These are phyloP conservation scores for Penicillium desertorum DNA, from an alignment of 495 filamentous ascomycete species.

Conservation along the genomic window DNA sequence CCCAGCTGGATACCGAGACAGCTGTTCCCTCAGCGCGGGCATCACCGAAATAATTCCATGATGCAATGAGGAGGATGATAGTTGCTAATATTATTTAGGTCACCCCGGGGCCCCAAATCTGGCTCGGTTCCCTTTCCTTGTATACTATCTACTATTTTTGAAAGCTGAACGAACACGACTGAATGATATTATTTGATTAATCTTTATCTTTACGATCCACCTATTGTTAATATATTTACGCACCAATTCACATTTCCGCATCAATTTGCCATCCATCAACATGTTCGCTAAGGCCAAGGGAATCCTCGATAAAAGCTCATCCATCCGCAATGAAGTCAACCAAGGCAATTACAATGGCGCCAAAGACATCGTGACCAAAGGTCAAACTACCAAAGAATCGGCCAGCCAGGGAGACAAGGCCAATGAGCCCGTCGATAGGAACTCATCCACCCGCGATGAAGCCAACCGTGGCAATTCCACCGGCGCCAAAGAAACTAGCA, in stretches of 20 bases:
- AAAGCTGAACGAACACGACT: constrained; percentile 11
- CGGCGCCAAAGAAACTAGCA: constrained; percentile 12
- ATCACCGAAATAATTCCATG: constrained; percentile 20
- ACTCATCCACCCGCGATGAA: constrained; percentile 14
- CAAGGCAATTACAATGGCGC: constrained; percentile 16
- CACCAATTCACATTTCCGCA: neutral
- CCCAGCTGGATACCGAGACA: neutral
- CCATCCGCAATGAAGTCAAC: constrained; percentile 13
- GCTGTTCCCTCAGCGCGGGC: constrained; percentile 4
- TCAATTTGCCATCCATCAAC: constrained; percentile 5
- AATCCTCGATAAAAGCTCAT: constrained; percentile 14
- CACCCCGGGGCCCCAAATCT: neutral
- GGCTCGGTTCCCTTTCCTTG: neutral
- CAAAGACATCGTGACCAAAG: constrained; percentile 17
- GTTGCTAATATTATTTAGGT: constrained; percentile 18
- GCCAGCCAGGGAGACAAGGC: constrained; percentile 12
- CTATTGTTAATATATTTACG: neutral
- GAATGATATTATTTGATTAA: constrained; percentile 1
- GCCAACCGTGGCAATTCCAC: constrained; percentile 17
- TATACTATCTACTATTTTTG: neutral
- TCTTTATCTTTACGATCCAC: constrained; percentile 1
- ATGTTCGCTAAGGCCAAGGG: constrained; percentile 23
- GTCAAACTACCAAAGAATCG: constrained; percentile 14
- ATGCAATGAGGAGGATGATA: constrained; percentile 21
- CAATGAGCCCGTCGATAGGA: constrained; percentile 16